phyloP scores from a whole-genome alignment of 345 rosid genomes.

The Gossypium ekmanianum region DNA sequence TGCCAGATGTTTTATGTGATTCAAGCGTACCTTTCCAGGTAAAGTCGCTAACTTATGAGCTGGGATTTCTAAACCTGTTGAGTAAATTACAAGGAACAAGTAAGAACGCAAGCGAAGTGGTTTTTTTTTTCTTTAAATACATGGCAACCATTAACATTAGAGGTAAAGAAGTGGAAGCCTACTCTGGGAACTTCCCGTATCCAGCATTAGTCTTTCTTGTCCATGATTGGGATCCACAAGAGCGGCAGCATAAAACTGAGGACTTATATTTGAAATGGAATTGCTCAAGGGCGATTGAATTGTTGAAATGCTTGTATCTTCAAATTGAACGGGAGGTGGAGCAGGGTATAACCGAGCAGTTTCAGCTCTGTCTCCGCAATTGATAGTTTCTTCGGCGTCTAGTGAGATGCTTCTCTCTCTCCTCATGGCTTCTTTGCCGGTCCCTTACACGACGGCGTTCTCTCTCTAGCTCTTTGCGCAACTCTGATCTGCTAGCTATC shows the following conservation, averaged over 20 bases:
- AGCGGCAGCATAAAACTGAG: conserved; percentile 16
- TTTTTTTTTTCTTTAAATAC: neutral
- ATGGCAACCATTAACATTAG: neutral
- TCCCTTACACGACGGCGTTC: conserved; percentile 79
- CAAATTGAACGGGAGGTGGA: conserved; percentile 34
- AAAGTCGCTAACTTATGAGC: conserved; percentile 43
- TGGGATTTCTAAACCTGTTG: conserved; percentile 58
- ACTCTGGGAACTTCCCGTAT: conserved; percentile 38
- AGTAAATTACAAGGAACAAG: conserved; percentile 1
- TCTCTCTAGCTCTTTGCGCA: conserved; percentile 73
- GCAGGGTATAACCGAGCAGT: conserved; percentile 35
- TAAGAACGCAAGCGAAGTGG: neutral
- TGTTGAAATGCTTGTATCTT: conserved; percentile 16
- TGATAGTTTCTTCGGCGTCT: conserved; percentile 85
- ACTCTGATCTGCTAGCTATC: conserved; percentile 34
- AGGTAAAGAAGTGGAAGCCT: conserved; percentile 16
- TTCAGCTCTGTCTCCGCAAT: conserved; percentile 62
- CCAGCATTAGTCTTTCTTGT: conserved; percentile 21
- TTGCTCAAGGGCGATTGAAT: conserved; percentile 24
- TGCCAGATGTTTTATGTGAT: conserved; percentile 72
- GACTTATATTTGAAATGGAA: conserved; percentile 30
- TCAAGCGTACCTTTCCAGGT: conserved; percentile 56
- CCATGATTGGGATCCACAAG: conserved; percentile 23
- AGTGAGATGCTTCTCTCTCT: conserved; percentile 87
- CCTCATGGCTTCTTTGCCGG: conserved; percentile 73